Conservation (phyloP, 257 asterid genomes). For the Solanum arcanum region DNA sequence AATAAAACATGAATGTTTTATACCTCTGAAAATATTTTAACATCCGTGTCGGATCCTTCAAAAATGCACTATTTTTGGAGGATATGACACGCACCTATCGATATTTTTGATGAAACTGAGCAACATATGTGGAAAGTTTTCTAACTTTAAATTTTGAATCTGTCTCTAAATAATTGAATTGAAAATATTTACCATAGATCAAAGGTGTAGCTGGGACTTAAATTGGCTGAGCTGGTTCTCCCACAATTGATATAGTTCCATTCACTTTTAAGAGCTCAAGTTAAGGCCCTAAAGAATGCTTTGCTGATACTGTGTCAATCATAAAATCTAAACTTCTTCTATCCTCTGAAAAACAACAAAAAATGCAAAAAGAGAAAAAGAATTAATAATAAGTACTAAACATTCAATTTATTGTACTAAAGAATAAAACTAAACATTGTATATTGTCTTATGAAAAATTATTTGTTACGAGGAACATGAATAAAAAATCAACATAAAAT, state of each 20-base stretch:
- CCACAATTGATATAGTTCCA: conserved; percentile 58
- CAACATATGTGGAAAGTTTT: too few relatives aligned
- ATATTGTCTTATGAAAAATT: too few relatives aligned
- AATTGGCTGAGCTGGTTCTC: conserved; percentile 75
- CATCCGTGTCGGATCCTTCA: too few relatives aligned
- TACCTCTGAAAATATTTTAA: too few relatives aligned
- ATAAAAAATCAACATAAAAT: too few relatives aligned
- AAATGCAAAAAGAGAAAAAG: not conserved
- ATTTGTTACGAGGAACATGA: too few relatives aligned
- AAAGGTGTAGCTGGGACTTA: conserved; percentile 70
- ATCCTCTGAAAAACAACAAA: conserved; percentile 14
- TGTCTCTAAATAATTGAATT: too few relatives aligned
- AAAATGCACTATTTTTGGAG: too few relatives aligned
- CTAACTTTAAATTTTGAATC: too few relatives aligned
- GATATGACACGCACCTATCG: too few relatives aligned
- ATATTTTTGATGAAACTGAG: too few relatives aligned
- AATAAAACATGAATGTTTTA: not conserved
- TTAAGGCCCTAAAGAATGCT: conserved; percentile 58
- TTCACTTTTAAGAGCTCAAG: conserved; percentile 57
- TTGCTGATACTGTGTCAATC: conserved; percentile 55
- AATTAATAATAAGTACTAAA: not conserved
- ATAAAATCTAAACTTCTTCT: conserved; percentile 57
- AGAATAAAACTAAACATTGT: not conserved
- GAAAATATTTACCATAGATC: conserved; percentile 39
- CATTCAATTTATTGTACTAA: not conserved